Percentiles rank a stretch among this genome's conserved stretches.
Conservation (phyloP, 495 filamentous ascomycete species). For the Aspergillus heteromorphus region DNA sequence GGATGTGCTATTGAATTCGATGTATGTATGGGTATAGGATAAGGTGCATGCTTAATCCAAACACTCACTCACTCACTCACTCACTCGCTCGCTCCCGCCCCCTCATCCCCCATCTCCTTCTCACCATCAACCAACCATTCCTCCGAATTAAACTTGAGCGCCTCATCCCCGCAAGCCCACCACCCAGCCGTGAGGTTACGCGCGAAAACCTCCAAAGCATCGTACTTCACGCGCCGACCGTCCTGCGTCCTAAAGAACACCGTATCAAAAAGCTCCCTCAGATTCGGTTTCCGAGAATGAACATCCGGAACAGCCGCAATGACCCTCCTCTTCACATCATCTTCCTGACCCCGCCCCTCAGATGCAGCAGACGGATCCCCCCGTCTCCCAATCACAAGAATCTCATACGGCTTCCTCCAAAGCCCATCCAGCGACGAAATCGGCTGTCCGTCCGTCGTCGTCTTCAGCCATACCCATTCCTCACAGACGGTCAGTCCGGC, state of each 20-base stretch:
- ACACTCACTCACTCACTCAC: neutral
- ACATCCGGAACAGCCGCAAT: conserved; percentile 81
- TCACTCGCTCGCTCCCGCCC: no score
- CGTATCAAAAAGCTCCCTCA: conserved; percentile 52
- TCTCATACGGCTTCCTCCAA: conserved; percentile 85
- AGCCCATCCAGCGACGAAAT: conserved; percentile 60
- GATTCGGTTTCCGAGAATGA: conserved; percentile 83
- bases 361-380: neutral
- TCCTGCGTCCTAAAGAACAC: conserved; percentile 34
- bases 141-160: conserved; percentile 67
- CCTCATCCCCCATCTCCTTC: neutral
- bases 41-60: neutral
- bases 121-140: conserved; percentile 54
- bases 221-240: conserved; percentile 32
- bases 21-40: neutral
- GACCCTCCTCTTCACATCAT: conserved; percentile 43
- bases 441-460: conserved; percentile 64
- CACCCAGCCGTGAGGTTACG: conserved; percentile 80
- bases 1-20: neutral
- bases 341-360: neutral
- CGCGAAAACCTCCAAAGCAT: conserved; percentile 81
- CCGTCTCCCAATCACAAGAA: conserved; percentile 63
- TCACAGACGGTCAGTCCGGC: conserved; percentile 64
- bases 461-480: conserved; percentile 93
- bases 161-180: conserved; percentile 88